Conservation (phyloP, 805 yeast species). For the Yarrowia sp. region DNA sequence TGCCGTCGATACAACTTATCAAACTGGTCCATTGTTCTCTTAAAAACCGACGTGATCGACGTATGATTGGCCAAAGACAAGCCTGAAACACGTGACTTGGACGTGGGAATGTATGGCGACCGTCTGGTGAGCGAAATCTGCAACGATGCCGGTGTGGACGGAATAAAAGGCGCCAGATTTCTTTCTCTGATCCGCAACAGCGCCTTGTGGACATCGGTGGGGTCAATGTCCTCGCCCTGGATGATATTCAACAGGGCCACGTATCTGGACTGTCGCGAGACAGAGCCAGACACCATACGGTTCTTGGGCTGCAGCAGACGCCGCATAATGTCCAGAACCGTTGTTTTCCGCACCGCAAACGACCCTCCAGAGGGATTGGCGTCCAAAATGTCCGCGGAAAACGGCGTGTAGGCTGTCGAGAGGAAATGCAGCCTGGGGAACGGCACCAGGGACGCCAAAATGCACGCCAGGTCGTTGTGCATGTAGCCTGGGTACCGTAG, state of each 20-base stretch:
- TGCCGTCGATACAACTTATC: conserved; percentile 74
- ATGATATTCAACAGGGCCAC: conserved; percentile 68
- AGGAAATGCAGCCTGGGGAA: conserved; percentile 79
- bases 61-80: conserved; percentile 82
- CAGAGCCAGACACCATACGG: conserved; percentile 59
- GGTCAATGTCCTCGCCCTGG: conserved; percentile 61
- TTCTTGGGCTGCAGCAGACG: conserved; percentile 77
- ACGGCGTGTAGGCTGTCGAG: conserved; percentile 74
- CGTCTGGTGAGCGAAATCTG: conserved; percentile 74
- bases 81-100: conserved; percentile 62
- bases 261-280: conserved; percentile 50
- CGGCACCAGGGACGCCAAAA: conserved; percentile 79
- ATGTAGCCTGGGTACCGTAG: conserved; percentile 88
- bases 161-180: conserved; percentile 64
- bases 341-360: conserved; percentile 61
- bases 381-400: conserved; percentile 41
- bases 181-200: conserved; percentile 44
- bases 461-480: conserved; percentile 80
- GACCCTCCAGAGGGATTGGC: conserved; percentile 52
- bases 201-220: conserved; percentile 58
- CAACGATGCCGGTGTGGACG: conserved; percentile 79
- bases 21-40: conserved; percentile 68
- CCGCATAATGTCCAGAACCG: conserved; percentile 81
- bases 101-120: conserved; percentile 53
- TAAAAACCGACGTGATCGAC: conserved; percentile 63